Evolutionary conservation across 139 green algal species (phyloP), one percentile per base, ranked within the genome.

Genomic region (Chlamydomonas sp.): DNA sequence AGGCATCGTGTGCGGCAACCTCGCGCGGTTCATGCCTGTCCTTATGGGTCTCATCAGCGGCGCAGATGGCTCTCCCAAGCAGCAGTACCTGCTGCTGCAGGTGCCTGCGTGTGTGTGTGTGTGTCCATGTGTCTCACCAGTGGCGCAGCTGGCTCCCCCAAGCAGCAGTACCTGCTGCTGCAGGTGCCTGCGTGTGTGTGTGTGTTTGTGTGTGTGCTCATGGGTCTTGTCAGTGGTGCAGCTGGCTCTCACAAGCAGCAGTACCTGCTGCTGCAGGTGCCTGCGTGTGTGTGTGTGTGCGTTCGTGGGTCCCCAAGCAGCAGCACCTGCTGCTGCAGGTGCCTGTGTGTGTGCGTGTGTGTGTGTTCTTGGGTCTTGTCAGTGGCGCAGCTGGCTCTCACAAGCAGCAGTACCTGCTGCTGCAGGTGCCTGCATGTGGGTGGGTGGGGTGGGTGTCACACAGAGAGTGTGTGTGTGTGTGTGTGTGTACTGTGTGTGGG

Each of bases 291-390:
- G 78, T 98, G 61, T 88, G 85, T 5, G 79, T 83, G 48, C 75
- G 96, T 24, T 67, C 96, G 57, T 48, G 60, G 26, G 16, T 31
- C 28, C 68, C 78, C 49, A 90, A 89, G 75, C 83, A 76, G 61
- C 84, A 87, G 70, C 88, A 88, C 76, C 72, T 88, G 66, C 75
- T 88, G 60, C 73, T 89, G 63, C 78, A 85, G 72, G 83, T n/a
- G n/a, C n/a, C n/a, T n/a, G n/a, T n/a, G n/a, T n/a, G 29, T 96
- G 88, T 80, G 78, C 97, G 61, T 88, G 85, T n/a, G 29, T 88
- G 85, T 5, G 79, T 83, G 48, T 76, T 97, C 24, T 67, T 96
- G 57, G 50, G 60, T 49, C 5, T 31, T 31, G 47, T 48, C n/a
- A 49, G 8, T 39, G 8, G 6, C 5, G 20, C 60, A 13, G 60